Evolutionary conservation across 2,329 filamentous ascomycete genomes (phyloP).

Genomic region (Thermothelomyces thermophilus): DNA sequence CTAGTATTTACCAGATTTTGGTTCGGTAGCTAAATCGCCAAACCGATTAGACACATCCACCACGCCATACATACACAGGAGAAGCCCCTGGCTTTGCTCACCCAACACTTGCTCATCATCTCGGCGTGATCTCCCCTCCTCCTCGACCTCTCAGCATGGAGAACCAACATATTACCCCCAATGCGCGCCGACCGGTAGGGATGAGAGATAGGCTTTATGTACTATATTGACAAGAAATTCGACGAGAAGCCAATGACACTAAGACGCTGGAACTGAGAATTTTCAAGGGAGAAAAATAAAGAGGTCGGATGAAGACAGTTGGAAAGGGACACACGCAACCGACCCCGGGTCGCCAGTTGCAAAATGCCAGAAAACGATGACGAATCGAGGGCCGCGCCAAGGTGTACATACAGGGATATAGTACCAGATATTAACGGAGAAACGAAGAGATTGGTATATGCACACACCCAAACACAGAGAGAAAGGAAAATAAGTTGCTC

Average conservation of each 20-base stretch:
- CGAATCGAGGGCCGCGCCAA: background rate
- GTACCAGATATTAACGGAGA: background rate
- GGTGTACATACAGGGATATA: conserved; percentile 15
- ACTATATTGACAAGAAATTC: background rate
- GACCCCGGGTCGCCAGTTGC: conserved; percentile 17
- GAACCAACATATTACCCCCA: conserved; percentile 1
- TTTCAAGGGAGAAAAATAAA: conserved; percentile 2
- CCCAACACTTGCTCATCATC: background rate
- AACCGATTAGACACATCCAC: too few relatives aligned
- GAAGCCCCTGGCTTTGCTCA: background rate
- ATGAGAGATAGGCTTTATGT: background rate
- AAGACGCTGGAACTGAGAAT: background rate
- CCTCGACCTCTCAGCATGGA: background rate
- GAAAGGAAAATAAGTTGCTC: background rate
- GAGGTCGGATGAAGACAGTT: background rate
- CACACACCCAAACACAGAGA: background rate
- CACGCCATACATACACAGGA: background rate
- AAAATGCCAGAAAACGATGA: conserved; percentile 4
- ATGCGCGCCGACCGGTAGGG: background rate
- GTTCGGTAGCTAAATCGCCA: too few relatives aligned
- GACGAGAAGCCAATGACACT: background rate
- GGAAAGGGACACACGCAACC: conserved; percentile 10
- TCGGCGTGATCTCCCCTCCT: background rate
- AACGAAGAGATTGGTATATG: conserved; percentile 5
- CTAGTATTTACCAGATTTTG: background rate